Evolutionary conservation across 2,329 filamentous ascomycete species (phyloP).

Genomic region (Botrytis pseudocinerea): DNA sequence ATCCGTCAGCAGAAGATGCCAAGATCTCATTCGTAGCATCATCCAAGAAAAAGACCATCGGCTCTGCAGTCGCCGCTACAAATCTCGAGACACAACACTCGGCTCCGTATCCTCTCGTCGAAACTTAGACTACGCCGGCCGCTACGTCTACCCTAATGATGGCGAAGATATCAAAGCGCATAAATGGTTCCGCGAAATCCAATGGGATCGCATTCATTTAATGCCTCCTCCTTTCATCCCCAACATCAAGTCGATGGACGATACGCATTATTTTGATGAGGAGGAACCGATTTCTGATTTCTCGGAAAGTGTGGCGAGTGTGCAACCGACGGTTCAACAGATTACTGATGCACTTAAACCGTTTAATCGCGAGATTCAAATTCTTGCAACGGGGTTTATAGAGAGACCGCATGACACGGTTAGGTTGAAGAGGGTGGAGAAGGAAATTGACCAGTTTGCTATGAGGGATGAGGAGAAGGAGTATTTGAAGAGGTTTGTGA

Average conservation of each 20-base stretch:
- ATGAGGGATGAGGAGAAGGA: slow-evolving; percentile 41
- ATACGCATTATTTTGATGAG: slow-evolving; percentile 89
- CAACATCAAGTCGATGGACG: slow-evolving; percentile 63
- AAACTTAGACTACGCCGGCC: slow-evolving; percentile 46
- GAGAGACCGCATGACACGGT: slow-evolving; percentile 39
- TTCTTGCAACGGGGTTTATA: slow-evolving; percentile 38
- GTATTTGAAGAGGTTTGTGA: slow-evolving; percentile 41
- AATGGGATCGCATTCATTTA: slow-evolving; percentile 74
- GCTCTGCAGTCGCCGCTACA: slow-evolving; percentile 75
- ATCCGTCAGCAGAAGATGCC: slow-evolving; percentile 66
- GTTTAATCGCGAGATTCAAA: slow-evolving; percentile 41
- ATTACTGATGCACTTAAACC: slow-evolving; percentile 38
- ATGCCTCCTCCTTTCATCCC: slow-evolving; percentile 79
- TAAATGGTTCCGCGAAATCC: slow-evolving; percentile 77
- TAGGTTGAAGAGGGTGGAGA: slow-evolving; percentile 38
- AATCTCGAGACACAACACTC: slow-evolving; percentile 57
- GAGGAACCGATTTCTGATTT: slow-evolving; percentile 70
- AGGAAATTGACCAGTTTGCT: slow-evolving; percentile 40
- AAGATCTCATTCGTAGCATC: slow-evolving; percentile 72
- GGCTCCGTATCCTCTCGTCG: slow-evolving; percentile 25
- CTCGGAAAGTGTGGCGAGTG: slow-evolving; percentile 47
- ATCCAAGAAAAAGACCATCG: slow-evolving; percentile 74
- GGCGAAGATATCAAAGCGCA: slow-evolving; percentile 88
- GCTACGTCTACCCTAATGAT: slow-evolving; percentile 79
- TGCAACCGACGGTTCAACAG: slow-evolving; percentile 33